Percentiles rank a stretch among this genome's conserved stretches.
These are phyloP conservation scores for Candida yuanshanica DNA, from an alignment of 805 yeast species.

Conservation along the genomic window DNA sequence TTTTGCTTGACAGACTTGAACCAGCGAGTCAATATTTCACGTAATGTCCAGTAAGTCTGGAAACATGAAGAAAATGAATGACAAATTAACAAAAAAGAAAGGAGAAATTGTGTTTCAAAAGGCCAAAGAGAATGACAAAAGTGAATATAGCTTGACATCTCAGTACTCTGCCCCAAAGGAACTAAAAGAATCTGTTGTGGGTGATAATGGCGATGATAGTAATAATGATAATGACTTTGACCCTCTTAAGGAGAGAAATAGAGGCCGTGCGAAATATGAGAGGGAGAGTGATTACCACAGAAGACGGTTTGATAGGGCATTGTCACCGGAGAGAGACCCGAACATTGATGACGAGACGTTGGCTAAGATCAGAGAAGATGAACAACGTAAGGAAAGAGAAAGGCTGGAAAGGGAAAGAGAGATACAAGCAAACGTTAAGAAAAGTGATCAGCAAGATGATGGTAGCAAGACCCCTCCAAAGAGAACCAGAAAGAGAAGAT, in stretches of 20 bases:
- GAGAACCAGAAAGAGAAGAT: slow-evolving; percentile 18
- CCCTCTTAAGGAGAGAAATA: slow-evolving; percentile 22
- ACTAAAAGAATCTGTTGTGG: slow-evolving; percentile 24
- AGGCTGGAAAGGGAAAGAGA: slow-evolving; percentile 7
- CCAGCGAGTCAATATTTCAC: too few relatives aligned
- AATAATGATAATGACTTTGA: slow-evolving; percentile 27
- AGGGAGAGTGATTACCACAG: slow-evolving; percentile 45
- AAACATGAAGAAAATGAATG: neutral
- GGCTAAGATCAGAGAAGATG: slow-evolving; percentile 36
- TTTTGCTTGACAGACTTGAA: too few relatives aligned
- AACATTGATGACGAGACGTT: slow-evolving; percentile 35
- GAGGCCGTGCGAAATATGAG: slow-evolving; percentile 25
- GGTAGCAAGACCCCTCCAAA: slow-evolving; percentile 26
- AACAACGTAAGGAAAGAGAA: slow-evolving; percentile 30
- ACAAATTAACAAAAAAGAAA: neutral
- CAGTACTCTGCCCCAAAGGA: slow-evolving; percentile 36
- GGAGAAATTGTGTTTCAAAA: neutral
- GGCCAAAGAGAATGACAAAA: neutral
- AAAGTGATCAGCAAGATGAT: neutral
- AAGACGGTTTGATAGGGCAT: slow-evolving; percentile 28
- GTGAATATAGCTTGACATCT: slow-evolving; percentile 27
- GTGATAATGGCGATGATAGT: slow-evolving; percentile 7
- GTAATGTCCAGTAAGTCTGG: slow-evolving; percentile 1
- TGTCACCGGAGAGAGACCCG: slow-evolving; percentile 27
- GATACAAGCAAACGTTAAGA: neutral